Conservation (phyloP, 75 land plant species). For the Pinus taeda region DNA sequence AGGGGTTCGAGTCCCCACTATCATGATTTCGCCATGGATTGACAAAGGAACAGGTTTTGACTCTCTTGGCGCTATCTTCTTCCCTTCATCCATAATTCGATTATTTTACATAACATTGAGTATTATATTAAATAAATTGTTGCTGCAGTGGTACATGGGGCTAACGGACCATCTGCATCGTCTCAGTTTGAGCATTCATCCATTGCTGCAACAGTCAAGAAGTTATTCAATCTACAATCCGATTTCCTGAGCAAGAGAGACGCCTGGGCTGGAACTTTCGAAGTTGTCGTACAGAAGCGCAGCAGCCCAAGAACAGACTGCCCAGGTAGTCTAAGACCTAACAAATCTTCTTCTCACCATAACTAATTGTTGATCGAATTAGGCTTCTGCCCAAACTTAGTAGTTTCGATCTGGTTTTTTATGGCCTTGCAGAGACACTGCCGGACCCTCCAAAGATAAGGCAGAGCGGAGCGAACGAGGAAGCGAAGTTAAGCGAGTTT, state of each 20-base stretch:
- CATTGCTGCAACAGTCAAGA: slow-evolving; percentile 87
- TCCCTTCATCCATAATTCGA: no score
- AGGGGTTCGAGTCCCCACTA: slow-evolving; percentile 74
- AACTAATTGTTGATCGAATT: no score
- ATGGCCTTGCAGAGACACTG: slow-evolving; percentile 41
- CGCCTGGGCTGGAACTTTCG: slow-evolving; percentile 95
- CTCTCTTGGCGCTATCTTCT: no score
- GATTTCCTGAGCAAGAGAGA: slow-evolving; percentile 75
- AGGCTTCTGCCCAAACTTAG: no score
- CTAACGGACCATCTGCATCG: slow-evolving; percentile 58
- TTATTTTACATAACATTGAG: no score
- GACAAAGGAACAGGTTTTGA: slow-evolving; percentile 32
- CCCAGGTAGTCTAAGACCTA: slow-evolving; percentile 29
- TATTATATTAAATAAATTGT: no score
- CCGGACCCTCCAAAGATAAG: slow-evolving; percentile 45
- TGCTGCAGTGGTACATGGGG: slow-evolving; percentile 64
- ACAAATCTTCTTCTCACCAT: no score
- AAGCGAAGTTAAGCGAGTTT: slow-evolving; percentile 58
- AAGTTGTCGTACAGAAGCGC: slow-evolving; percentile 44
- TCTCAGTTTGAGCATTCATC: slow-evolving; percentile 95
- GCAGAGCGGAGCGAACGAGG: slow-evolving; percentile 42
- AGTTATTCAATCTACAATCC: slow-evolving; percentile 74
- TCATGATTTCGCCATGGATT: slow-evolving; percentile 77
- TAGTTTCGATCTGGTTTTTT: no score
- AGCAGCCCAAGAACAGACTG: slow-evolving; percentile 80